A percentile compares a stretch with the other conserved stretches of the same genome.
These are phyloP conservation scores for Ophiostoma populinum DNA, from an alignment of 2,329 filamentous ascomycete genomes.

Conservation along the genomic window DNA sequence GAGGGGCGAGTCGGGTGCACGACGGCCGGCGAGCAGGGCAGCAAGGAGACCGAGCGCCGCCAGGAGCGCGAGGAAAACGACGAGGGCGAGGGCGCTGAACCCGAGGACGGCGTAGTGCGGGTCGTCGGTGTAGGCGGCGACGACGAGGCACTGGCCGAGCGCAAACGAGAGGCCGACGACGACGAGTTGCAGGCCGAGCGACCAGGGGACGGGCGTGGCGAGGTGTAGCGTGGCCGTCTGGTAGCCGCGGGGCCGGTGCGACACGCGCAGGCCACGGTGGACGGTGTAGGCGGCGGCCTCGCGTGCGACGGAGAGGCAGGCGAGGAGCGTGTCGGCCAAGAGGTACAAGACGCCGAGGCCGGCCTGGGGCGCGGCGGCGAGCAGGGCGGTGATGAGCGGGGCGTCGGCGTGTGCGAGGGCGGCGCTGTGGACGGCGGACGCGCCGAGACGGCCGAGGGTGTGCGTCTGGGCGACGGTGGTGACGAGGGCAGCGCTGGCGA, in stretches of 20 bases:
- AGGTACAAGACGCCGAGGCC: constrained; percentile 31
- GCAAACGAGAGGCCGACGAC: constrained; percentile 29
- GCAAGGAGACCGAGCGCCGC: constrained; percentile 18
- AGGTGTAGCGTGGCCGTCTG: constrained; percentile 32
- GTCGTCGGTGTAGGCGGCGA: constrained; percentile 9
- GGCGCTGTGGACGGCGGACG: constrained; percentile 12
- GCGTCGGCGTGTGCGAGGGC: constrained; percentile 5
- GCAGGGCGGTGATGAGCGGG: constrained; percentile 17
- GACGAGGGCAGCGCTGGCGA: constrained; percentile 23
- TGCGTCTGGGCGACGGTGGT: constrained; percentile 16
- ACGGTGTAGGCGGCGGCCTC: constrained; percentile 25
- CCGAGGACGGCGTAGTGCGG: constrained; percentile 19
- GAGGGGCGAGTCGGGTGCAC: too few relatives aligned
- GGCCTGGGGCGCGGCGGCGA: constrained; percentile 31
- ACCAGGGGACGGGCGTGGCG: constrained; percentile 29
- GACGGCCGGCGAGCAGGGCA: constrained; percentile 22
- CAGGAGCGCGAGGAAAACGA: constrained; percentile 25
- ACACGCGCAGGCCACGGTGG: constrained; percentile 25
- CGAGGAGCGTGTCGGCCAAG: constrained; percentile 27
- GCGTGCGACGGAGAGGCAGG: constrained; percentile 30
- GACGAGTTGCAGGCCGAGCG: constrained; percentile 26
- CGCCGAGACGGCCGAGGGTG: constrained; percentile 22
- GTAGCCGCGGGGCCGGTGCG: constrained; percentile 23
- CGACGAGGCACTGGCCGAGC: constrained; percentile 27
- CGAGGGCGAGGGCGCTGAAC: constrained; percentile 25